Percentiles rank a stretch among this genome's conserved stretches.
These are phyloP conservation scores for Penicillium fimorum DNA, from an alignment of 495 filamentous ascomycete genomes.

Conservation along the genomic window DNA sequence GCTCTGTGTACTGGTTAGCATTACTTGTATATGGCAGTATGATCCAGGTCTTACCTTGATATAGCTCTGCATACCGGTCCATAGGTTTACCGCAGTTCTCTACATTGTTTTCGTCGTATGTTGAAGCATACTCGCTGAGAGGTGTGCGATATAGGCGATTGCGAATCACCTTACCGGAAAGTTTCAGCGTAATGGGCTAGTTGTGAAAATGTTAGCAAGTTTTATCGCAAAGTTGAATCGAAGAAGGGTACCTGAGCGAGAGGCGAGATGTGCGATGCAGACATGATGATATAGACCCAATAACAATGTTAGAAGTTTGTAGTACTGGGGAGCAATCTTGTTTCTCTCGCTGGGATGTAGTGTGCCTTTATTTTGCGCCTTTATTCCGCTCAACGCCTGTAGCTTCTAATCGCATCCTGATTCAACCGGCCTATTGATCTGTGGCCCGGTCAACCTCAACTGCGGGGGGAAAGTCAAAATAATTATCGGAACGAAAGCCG, in stretches of 20 bases:
- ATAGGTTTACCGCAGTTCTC: conserved; percentile 19
- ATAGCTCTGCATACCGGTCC: conserved; percentile 17
- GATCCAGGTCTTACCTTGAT: conserved; percentile 10
- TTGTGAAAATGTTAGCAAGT: not conserved
- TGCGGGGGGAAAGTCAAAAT: no score
- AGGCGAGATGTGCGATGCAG: conserved; percentile 6
- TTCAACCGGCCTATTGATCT: no score
- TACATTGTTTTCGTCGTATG: conserved; percentile 19
- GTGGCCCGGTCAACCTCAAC: no score
- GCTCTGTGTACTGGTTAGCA: conserved; percentile 5
- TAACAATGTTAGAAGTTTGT: not conserved
- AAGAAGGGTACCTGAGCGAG: conserved; percentile 7
- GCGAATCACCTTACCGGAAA: conserved; percentile 19
- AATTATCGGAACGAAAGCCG: no score
- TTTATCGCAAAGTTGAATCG: not conserved
- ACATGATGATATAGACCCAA: conserved; percentile 1
- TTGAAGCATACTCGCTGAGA: conserved; percentile 20
- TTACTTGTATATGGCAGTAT: not conserved
- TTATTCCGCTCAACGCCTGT: no score
- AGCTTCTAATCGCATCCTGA: no score
- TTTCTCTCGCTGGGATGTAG: no score
- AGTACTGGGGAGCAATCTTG: not conserved
- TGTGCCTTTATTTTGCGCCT: no score
- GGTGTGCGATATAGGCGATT: conserved; percentile 20
- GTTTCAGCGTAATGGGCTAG: conserved; percentile 19